Evolutionary conservation across 352 stramenopile genomes (phyloP), one percentile per base, ranked within the genome.

Genomic region (Halophytophthora polymorphica): DNA sequence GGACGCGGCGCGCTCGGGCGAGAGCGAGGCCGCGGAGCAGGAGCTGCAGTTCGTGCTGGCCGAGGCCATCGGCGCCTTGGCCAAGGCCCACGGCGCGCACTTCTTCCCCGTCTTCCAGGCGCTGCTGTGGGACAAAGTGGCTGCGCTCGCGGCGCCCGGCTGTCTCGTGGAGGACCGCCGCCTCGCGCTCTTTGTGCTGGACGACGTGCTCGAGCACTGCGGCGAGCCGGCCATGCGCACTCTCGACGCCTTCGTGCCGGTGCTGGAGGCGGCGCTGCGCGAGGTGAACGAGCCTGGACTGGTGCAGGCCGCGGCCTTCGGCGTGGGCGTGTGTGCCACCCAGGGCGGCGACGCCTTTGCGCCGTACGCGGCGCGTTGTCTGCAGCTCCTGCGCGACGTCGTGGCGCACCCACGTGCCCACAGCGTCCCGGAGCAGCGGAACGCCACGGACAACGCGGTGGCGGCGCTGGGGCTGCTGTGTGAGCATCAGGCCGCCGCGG

Each of bases 141-240:
- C 71, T 15, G 81, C 89, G 25, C 64, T 94, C 21, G 68, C 69
- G 15, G 74, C 65, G 1, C 63, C 70, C 48, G 77, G 86, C 41
- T 94, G 83, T 40, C 72, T 92, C 1, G 46, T 82, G 4, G 76
- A 91, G 36, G 83, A 94, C 61, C 81, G 83, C 49, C 84, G 88
- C 33, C 71, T 90, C n/a, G 83, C 83, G 34, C 49, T 94, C 14
- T 94, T 89, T 66, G 84, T 94, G n/a, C 58, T 94, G 25, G 83
- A 94, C 54, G 83, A 94, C 53, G 83, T 94, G 15, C 58, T 94
- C 19, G 83, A 94, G 61, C 64, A 91, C 65, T 90, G 83, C 35
- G 75, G 78, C 19, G 58, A 41, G 11, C 51, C 67, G 7, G 77
- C 76, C 2, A 71, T 86, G 61, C 45, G 61, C 29, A 58, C 69